These are phyloP conservation scores for Elsinoe fawcettii DNA, from an alignment of 2,329 filamentous ascomycete genomes.

Conservation along the genomic window DNA sequence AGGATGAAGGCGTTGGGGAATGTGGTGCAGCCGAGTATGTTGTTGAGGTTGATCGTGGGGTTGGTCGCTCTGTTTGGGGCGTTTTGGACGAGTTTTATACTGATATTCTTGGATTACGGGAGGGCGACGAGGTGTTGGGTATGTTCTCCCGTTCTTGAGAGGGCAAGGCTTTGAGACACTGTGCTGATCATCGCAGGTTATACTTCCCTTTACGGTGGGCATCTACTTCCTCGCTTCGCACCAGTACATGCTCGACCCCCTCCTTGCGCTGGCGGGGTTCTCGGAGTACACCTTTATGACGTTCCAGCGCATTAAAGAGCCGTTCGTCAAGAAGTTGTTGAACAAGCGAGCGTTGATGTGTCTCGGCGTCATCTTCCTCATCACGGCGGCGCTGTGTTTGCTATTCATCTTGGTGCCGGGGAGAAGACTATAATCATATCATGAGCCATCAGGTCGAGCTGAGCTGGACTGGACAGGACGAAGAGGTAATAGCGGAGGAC, in stretches of 20 bases:
- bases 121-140: slow-evolving; percentile 76
- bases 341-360: slow-evolving; percentile 77
- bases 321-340: slow-evolving; percentile 80
- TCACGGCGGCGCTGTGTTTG: slow-evolving; percentile 75
- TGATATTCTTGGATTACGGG: slow-evolving; percentile 80
- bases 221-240: slow-evolving; percentile 85
- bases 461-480: no score
- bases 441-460: no score
- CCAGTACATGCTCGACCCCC: slow-evolving; percentile 89
- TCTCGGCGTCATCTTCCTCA: slow-evolving; percentile 62
- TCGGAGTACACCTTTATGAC: slow-evolving; percentile 97
- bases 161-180: no score
- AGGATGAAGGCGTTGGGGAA: slow-evolving; percentile 93
- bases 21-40: slow-evolving; percentile 80
- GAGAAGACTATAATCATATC: slow-evolving; percentile 57
- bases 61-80: slow-evolving; percentile 80
- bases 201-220: slow-evolving; percentile 85
- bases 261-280: slow-evolving; percentile 78
- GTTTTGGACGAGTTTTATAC: slow-evolving; percentile 88
- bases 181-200: slow-evolving; percentile 50
- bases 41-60: slow-evolving; percentile 77
- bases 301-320: slow-evolving; percentile 80
- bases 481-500: no score
- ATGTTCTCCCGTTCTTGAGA: slow-evolving; percentile 36
- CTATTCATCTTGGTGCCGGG: slow-evolving; percentile 95